Evolutionary conservation across 805 yeast species (phyloP), one percentile per base, ranked within the genome.

Genomic region (Spathaspora hagerdaliae): DNA sequence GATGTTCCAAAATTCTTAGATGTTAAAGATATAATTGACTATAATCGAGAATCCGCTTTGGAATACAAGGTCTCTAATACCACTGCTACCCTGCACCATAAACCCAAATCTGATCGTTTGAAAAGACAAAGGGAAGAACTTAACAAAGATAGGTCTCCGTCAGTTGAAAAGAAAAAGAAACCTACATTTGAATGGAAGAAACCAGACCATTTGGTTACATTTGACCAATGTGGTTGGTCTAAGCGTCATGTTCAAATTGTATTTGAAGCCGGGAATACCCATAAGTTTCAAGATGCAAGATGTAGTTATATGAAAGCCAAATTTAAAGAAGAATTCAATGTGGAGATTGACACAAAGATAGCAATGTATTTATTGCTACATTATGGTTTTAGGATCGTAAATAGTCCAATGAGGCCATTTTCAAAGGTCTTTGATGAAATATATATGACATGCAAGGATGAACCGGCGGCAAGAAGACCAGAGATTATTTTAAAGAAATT

Each of bases 321-420:
- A 24, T 51, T 55, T 32, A 46, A 46, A 15, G 41, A 46, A 7
- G 39, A 46, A 26, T 50, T 50, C 19, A 41, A 42, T 2, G 45
- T 49, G 1, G 46, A 38, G 3, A 50, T 55, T 5, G 45, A 52
- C 15, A 26, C 38, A 9, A 43, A 44, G 27, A 45, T 47, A 10
- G 49, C 51, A 6, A 42, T 36, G 31, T 57, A 57, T 39, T 43
- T 58, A 9, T 43, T 58, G 11, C 46, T 51, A 11, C 58, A 55
- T 40, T 57, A 58, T 37, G 59, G 58, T 7, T 52, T 52, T 38
- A 47, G 51, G n/a, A 47, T 45, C 14, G 31, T 38, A 34, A 42
- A 40, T 33, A 26, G 27, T 35, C 29, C n/a, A 42, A 41, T 27
- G 10, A 31, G 31, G 13, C 45, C 38, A 7, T 42, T 50, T 14